Percentiles rank a stretch among this genome's conserved stretches.
These are phyloP conservation scores for Phytopythium chamaehyphon DNA, from an alignment of 352 stramenopile species.

Conservation along the genomic window DNA sequence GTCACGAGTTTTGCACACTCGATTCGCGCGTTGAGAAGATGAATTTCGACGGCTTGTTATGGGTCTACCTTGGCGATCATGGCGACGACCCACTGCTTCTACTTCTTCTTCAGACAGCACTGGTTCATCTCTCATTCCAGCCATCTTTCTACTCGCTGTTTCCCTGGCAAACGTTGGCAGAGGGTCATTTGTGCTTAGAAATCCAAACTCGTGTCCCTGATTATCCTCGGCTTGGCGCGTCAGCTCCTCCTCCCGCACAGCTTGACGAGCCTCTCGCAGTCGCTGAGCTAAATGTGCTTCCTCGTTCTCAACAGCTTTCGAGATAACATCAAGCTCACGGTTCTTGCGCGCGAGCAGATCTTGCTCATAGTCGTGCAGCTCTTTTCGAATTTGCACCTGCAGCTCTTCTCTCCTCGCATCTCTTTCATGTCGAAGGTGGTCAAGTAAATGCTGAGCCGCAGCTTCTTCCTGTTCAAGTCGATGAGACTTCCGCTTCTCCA, in stretches of 20 bases:
- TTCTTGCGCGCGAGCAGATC: slow-evolving; percentile 42
- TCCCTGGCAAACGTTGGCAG: background rate
- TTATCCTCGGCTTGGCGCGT: background rate
- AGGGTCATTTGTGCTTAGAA: background rate
- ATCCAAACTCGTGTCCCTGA: background rate
- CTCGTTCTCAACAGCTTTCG: slow-evolving; percentile 36
- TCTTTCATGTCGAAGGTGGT: slow-evolving; percentile 47
- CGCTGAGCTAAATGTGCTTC: slow-evolving; percentile 31
- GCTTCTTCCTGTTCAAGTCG: slow-evolving; percentile 65
- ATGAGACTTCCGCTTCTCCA: slow-evolving; percentile 50
- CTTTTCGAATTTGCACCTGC: slow-evolving; percentile 35
- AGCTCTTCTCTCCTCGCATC: slow-evolving; percentile 44
- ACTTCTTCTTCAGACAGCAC: no score
- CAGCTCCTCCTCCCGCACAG: slow-evolving; percentile 35
- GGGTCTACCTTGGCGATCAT: no score
- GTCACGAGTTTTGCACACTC: slow-evolving; percentile 2
- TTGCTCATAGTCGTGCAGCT: slow-evolving; percentile 47
- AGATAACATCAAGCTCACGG: slow-evolving; percentile 35
- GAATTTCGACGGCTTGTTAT: no score
- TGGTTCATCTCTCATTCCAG: no score
- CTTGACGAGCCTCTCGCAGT: slow-evolving; percentile 29
- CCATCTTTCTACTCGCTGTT: no score
- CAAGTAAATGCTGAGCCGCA: slow-evolving; percentile 37
- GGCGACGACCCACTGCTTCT: no score
- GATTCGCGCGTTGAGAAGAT: background rate